A percentile compares a stretch with the other conserved stretches of the same genome.
These are phyloP conservation scores for Paspalum notatum DNA, from an alignment of 176 grass and related monocot species.

Conservation along the genomic window DNA sequence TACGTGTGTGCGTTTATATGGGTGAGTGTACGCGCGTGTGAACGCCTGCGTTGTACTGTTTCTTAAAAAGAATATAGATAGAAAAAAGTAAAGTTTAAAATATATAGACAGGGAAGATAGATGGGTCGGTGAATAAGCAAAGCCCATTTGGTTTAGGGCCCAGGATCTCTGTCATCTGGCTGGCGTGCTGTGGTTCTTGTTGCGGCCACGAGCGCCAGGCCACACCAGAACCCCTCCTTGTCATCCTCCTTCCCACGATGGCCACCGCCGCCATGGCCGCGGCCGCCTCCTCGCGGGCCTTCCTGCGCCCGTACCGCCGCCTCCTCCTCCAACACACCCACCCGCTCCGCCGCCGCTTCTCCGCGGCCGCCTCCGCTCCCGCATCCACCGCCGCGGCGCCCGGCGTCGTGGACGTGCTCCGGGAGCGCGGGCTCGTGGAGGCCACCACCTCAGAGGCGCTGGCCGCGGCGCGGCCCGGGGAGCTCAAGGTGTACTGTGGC, in stretches of 20 bases:
- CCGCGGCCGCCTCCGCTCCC: slow-evolving; percentile 15
- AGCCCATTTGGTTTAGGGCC: too few species aligned
- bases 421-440: slow-evolving; percentile 78
- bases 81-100: too few species aligned
- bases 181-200: too few species aligned
- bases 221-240: neutral
- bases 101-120: too few species aligned
- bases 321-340: slow-evolving; percentile 22
- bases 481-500: slow-evolving; percentile 84
- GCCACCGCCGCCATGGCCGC: slow-evolving; percentile 56
- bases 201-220: too few species aligned
- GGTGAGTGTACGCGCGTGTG: too few species aligned
- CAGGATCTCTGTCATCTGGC: too few species aligned
- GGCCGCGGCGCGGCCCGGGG: slow-evolving; percentile 25
- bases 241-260: slow-evolving; percentile 32
- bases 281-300: slow-evolving; percentile 52
- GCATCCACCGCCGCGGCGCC: neutral
- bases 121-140: too few species aligned
- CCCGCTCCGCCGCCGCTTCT: slow-evolving; percentile 28
- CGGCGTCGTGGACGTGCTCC: slow-evolving; percentile 81
- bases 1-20: too few species aligned
- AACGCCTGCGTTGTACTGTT: too few species aligned
- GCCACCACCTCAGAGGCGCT: slow-evolving; percentile 75
- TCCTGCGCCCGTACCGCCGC: slow-evolving; percentile 43
- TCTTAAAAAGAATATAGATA: too few species aligned